A percentile compares a stretch with the other conserved stretches of the same genome.
Conservation (phyloP, 179 eudicot species). For the Patellifolia procumbens region DNA sequence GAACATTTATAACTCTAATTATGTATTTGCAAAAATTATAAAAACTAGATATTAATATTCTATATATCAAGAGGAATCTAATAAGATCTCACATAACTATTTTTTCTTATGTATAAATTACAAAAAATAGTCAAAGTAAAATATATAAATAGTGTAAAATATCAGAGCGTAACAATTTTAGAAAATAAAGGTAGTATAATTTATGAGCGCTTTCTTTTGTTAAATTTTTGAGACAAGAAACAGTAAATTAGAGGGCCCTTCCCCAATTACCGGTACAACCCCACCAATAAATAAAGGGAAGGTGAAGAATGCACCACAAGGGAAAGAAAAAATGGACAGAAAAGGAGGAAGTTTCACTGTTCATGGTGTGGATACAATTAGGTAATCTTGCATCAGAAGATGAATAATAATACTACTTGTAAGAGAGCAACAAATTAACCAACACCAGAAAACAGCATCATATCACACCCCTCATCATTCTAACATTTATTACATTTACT, state of each 20-base stretch:
- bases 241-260: neutral
- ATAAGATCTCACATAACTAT: too few relatives aligned
- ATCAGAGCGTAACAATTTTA: too few relatives aligned
- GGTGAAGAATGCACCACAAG: neutral
- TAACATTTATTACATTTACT: neutral
- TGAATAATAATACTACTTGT: neutral
- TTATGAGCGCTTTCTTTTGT: too few relatives aligned
- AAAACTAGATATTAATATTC: too few relatives aligned
- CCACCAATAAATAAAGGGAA: neutral
- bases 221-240: neutral
- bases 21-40: too few relatives aligned
- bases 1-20: too few relatives aligned
- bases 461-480: constrained; percentile 24
- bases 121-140: too few relatives aligned
- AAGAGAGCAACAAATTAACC: constrained; percentile 12
- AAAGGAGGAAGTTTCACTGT: neutral
- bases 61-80: too few relatives aligned
- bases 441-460: constrained; percentile 23
- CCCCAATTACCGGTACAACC: neutral
- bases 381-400: neutral
- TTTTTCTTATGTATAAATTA: too few relatives aligned
- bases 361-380: neutral
- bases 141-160: too few relatives aligned
- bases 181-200: too few relatives aligned
- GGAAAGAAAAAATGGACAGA: neutral